phyloP scores from a whole-genome alignment of 2,329 filamentous ascomycete genomes.

The Colletotrichum sp. region DNA sequence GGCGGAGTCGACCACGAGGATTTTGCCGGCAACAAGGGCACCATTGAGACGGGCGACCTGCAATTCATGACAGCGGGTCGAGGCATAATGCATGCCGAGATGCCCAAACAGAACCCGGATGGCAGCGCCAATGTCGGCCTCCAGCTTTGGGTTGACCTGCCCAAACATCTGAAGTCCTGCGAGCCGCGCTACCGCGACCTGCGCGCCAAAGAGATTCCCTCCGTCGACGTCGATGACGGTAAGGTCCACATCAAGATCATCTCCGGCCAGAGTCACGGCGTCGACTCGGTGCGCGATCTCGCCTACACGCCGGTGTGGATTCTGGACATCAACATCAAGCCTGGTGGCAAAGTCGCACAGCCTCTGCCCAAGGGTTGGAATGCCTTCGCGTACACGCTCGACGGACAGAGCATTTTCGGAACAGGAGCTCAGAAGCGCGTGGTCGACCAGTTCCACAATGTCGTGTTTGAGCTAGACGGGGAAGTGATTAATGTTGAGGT shows the following conservation, averaged over 20 bases:
- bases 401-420: conserved; percentile 71
- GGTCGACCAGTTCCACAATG: conserved; percentile 80
- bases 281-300: conserved; percentile 87
- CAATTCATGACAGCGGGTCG: conserved; percentile 97
- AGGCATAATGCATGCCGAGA: conserved; percentile 94
- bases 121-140: conserved; percentile 82
- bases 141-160: conserved; percentile 95
- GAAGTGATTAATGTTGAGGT: conserved; percentile 78
- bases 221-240: conserved; percentile 71
- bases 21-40: conserved; percentile 85
- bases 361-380: conserved; percentile 83
- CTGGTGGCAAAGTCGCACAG: conserved; percentile 80
- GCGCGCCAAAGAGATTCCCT: conserved; percentile 77
- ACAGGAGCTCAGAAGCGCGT: conserved; percentile 53
- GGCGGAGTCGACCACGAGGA: conserved; percentile 92
- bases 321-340: conserved; percentile 80
- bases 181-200: conserved; percentile 94
- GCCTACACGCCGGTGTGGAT: conserved; percentile 99
- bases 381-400: conserved; percentile 85
- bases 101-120: conserved; percentile 82
- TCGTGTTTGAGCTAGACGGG: conserved; percentile 83
- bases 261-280: conserved; percentile 80
- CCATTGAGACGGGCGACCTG: conserved; percentile 84
- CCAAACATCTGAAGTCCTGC: conserved; percentile 79
- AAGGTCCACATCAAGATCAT: conserved; percentile 89